phyloP scores from a whole-genome alignment of 306 rosid species.

The Begonia masoniana region DNA sequence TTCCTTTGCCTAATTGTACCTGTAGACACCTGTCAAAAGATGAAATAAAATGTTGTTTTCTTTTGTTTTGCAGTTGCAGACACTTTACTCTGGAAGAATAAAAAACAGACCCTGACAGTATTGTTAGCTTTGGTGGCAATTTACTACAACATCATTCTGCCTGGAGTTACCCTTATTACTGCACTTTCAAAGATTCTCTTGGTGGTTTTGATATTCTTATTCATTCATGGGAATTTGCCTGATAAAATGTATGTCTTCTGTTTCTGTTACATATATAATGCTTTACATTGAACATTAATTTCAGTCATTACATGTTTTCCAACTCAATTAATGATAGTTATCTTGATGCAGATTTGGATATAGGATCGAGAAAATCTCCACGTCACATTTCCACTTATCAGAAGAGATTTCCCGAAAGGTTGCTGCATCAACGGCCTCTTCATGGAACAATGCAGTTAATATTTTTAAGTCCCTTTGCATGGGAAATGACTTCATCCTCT shows the following conservation, averaged over 20 bases:
- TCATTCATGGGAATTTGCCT: conserved; percentile 58
- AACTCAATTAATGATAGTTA: conserved; percentile 12
- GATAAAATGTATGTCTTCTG: conserved; percentile 51
- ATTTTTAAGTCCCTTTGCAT: conserved; percentile 55
- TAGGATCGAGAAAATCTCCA: conserved; percentile 54
- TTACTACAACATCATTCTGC: conserved; percentile 68
- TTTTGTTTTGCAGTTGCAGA: conserved; percentile 79
- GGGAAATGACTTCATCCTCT: conserved; percentile 52
- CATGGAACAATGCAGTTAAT: conserved; percentile 55
- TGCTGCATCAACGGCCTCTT: conserved; percentile 35
- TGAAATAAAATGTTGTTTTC: background rate
- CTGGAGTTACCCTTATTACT: conserved; percentile 52
- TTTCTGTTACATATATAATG: background rate
- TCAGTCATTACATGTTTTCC: conserved; percentile 10
- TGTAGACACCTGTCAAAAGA: no score
- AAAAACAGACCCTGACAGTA: conserved; percentile 43
- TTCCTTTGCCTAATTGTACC: no score
- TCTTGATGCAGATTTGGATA: conserved; percentile 60
- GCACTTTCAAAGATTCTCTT: conserved; percentile 62
- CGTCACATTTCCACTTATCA: conserved; percentile 62
- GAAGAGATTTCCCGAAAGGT: conserved; percentile 52
- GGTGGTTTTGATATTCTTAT: conserved; percentile 29
- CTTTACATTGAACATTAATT: background rate
- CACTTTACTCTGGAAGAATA: conserved; percentile 90
- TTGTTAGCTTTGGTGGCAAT: conserved; percentile 52